Base-by-base conservation (phyloP, 306 rosid genomes). In the Geum urbanum region DNA sequence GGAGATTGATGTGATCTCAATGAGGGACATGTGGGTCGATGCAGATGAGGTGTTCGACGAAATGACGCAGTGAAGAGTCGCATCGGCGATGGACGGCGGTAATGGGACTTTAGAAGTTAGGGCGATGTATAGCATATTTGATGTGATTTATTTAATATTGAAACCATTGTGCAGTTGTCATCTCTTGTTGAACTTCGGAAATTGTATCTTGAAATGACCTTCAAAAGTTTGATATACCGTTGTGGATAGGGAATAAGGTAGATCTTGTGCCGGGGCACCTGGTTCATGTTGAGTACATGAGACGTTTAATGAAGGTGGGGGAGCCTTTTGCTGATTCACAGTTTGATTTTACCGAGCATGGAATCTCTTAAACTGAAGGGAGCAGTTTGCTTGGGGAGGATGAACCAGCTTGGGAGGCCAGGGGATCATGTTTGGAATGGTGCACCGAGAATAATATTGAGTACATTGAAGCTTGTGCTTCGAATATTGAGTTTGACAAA, bases 201-300 rank as follows among this genome's bases (percentile, higher is more conserved):
- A 50, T 92, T 96, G 92, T 85, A 7, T 74, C 88, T 35, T 69
- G 19, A 58, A 79, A 78, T 51, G 91, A 88, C 84, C 83, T 92
- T 73, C 86, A 70, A 73, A 86, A 83, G 47, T 86, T 89, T 48
- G 91, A 92, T 80, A 86, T 90, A 73, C 72, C 85, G 60, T 72
- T 92, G 75, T 92, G 96, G 77, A 81, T 92, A 76, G 98, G 98
- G 67, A 92, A 90, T 74, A 92, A 92, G 79, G 96, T 86, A 52
- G 96, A 92, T 78, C 85, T 86, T 75, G 62, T 92, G 73, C 84
- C 86, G 0, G 92, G 84, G 40, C 96, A 92, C 79, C 96, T 91
- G 18, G 87, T 81, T 71, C 98, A 90, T 88, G 77, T 75, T 41
- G 92, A 88, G 74, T 90, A 88, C 76, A 82, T 88, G 80, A 90